Conservation (phyloP, 441 rosid genomes). For the Daphne laureola region DNA sequence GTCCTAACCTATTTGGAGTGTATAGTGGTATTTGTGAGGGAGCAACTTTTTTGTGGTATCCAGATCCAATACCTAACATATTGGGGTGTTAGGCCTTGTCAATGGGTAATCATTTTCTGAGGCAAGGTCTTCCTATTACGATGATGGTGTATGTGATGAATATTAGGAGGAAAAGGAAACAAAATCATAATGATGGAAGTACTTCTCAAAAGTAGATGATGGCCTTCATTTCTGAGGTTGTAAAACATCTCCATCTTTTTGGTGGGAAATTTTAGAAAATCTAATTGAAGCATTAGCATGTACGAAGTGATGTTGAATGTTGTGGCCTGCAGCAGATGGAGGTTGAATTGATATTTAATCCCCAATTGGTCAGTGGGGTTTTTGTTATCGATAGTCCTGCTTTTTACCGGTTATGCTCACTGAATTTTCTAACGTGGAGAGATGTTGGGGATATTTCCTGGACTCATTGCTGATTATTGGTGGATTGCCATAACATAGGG, state of each 20-base stretch:
- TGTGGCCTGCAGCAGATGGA: slow-evolving; percentile 9
- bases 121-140: slow-evolving; percentile 8
- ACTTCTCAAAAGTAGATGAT: too few relatives aligned
- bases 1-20: slow-evolving; percentile 22
- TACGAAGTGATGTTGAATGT: slow-evolving; percentile 2
- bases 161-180: not conserved
- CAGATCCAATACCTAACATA: slow-evolving; percentile 19
- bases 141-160: slow-evolving; percentile 10
- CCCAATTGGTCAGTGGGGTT: slow-evolving; percentile 5
- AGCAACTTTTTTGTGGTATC: slow-evolving; percentile 17
- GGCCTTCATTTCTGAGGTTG: too few relatives aligned
- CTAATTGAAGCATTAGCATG: too few relatives aligned
- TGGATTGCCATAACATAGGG: not conserved
- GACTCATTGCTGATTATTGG: not conserved
- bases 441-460: slow-evolving; percentile 11
- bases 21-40: slow-evolving; percentile 16
- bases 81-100: slow-evolving; percentile 15
- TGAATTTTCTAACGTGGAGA: slow-evolving; percentile 2
- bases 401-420: slow-evolving; percentile 2
- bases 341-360: slow-evolving; percentile 9
- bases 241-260: too few relatives aligned
- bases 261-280: slow-evolving; percentile 4
- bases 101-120: slow-evolving; percentile 13
- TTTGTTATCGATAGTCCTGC: slow-evolving; percentile 12
- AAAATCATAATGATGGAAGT: not conserved